A percentile compares a stretch with the other conserved stretches of the same genome.
These are phyloP conservation scores for Polyporus arcularius DNA, from an alignment of 768 basidiomycete species.

Conservation along the genomic window DNA sequence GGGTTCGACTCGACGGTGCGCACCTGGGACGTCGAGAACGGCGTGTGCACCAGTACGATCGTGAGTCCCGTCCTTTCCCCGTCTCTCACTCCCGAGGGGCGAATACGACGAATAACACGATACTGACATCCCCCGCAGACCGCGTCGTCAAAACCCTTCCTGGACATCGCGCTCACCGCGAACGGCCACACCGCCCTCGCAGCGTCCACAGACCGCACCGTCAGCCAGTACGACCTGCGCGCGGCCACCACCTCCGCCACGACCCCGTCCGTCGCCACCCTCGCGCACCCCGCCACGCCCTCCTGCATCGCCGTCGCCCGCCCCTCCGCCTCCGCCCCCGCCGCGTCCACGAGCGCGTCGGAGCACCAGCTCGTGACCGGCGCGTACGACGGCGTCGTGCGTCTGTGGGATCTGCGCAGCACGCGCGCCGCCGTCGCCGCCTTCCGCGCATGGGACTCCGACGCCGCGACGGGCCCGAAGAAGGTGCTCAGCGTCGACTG, in stretches of 20 bases:
- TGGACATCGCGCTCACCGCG: slow-evolving; percentile 54
- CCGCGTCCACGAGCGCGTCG: slow-evolving; percentile 2
- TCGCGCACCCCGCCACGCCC: slow-evolving; percentile 67
- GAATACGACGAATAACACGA: not conserved
- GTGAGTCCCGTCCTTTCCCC: slow-evolving; percentile 42
- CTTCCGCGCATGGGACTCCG: slow-evolving; percentile 56
- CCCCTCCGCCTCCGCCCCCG: slow-evolving; percentile 2
- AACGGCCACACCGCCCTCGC: slow-evolving; percentile 52
- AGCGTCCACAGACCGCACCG: slow-evolving; percentile 73
- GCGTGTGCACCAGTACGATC: slow-evolving; percentile 68
- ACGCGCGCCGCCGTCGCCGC: slow-evolving; percentile 62
- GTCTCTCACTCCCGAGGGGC: not conserved
- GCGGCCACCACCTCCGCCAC: slow-evolving; percentile 35
- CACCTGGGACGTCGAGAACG: slow-evolving; percentile 82
- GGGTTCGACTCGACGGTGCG: slow-evolving; percentile 91
- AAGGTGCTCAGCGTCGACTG: slow-evolving; percentile 24
- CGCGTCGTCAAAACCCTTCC: slow-evolving; percentile 73
- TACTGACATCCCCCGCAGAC: slow-evolving; percentile 40
- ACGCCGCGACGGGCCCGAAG: not conserved
- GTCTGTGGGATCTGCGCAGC: slow-evolving; percentile 80
- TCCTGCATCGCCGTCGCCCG: slow-evolving; percentile 50
- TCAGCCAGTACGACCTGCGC: slow-evolving; percentile 71
- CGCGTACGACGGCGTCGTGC: slow-evolving; percentile 74
- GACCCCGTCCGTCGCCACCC: slow-evolving; percentile 40
- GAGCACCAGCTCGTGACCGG: slow-evolving; percentile 66